Evolutionary conservation across 805 yeast species (phyloP), one percentile per base, ranked within the genome.

Genomic region (Candida nonsorbophila): DNA sequence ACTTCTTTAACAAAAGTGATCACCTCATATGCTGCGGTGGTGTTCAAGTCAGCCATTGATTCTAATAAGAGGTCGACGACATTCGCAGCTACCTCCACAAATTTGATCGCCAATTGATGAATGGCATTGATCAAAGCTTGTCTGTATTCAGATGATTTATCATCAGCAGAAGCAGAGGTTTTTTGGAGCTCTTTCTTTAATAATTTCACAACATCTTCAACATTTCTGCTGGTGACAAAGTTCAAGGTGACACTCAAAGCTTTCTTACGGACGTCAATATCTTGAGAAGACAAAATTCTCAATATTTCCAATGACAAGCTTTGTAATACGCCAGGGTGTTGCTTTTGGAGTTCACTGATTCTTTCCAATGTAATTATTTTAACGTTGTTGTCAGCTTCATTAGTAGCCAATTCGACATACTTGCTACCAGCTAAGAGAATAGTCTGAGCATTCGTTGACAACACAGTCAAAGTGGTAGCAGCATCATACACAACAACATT

Each of bases 331-430:
- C 96, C 96, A 14, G 92, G 90, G 51, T 79, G 75, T 38, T 70
- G 72, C 38, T 65, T 63, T 49, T 84, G 81, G 30, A 92, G 74
- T 30, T 81, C 86, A 44, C 74, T 74, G 36, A 92, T 79, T 55
- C 94, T 77, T 51, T 86, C 92, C 49, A 92, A 69, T 13, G 94
- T 92, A 48, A 90, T 88, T 41, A 92, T 72, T 59, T 94, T 94
- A 45, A 90, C 88, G 50, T 88, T 92, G 62, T 84, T 88, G 58
- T 92, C 97, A n/a, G 95, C 72, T 53, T 87, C 97, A 51, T 82
- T 84, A 44, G 80, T 79, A 19, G 96, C 94, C 44, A 92, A 69
- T 34, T 85, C 95, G 37, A 90, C 78, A 48, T 86, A 82, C 55
- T 86, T 86, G 32, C 77, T 58, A 22, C 95, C 97, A 10, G 95